These are phyloP conservation scores for Pseudogymnoascus sp. DNA, from an alignment of 2,329 filamentous ascomycete species.

Conservation along the genomic window DNA sequence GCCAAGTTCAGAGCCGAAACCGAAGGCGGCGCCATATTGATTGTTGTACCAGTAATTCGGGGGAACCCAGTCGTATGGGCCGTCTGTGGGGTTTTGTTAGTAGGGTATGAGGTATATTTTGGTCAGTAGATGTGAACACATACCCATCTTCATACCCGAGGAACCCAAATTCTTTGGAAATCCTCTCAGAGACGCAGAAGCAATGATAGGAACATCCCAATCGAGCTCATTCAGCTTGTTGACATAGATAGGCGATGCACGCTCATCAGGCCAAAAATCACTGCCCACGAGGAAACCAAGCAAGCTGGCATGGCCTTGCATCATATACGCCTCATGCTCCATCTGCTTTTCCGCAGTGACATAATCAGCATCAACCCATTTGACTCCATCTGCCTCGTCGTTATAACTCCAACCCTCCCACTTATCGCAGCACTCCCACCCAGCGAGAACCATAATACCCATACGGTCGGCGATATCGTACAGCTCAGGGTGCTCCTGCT, in stretches of 20 bases:
- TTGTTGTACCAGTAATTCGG: slow-evolving; percentile 58
- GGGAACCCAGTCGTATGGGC: slow-evolving; percentile 61
- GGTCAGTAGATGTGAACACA: neutral
- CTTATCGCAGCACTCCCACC: slow-evolving; percentile 64
- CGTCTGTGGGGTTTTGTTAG: slow-evolving; percentile 31
- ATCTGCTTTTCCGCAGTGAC: slow-evolving; percentile 47
- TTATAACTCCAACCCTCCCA: slow-evolving; percentile 62
- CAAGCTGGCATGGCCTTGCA: slow-evolving; percentile 54
- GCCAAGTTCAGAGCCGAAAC: slow-evolving; percentile 58
- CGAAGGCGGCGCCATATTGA: slow-evolving; percentile 51
- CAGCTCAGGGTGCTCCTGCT: slow-evolving; percentile 56
- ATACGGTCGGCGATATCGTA: slow-evolving; percentile 54
- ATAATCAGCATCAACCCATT: slow-evolving; percentile 52
- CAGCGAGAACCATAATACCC: slow-evolving; percentile 56
- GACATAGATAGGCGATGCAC: slow-evolving; percentile 48
- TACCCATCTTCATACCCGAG: slow-evolving; percentile 56
- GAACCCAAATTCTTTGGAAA: slow-evolving; percentile 47
- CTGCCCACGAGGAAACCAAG: slow-evolving; percentile 55
- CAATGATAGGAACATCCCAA: slow-evolving; percentile 53
- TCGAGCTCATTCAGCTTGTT: slow-evolving; percentile 43
- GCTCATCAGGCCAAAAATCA: slow-evolving; percentile 57
- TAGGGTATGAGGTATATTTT: neutral
- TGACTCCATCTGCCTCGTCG: slow-evolving; percentile 39
- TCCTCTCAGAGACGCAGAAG: slow-evolving; percentile 51
- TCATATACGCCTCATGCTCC: slow-evolving; percentile 53